Conservation (phyloP, 169 alveolate species). For the Besnoitia besnoiti region DNA sequence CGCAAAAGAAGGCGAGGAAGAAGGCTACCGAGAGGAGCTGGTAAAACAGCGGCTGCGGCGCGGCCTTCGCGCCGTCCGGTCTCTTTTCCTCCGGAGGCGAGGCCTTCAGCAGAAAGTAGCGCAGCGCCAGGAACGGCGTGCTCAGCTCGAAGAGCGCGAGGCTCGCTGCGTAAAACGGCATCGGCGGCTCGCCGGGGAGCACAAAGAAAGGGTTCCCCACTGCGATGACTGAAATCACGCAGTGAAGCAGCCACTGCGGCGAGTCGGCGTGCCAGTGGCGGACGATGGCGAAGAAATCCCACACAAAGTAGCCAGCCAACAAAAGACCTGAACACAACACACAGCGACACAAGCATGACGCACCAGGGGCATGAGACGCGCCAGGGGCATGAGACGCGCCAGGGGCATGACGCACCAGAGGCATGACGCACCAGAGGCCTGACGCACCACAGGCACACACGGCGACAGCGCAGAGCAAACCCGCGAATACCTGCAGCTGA, state of each 20-base stretch:
- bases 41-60: not conserved
- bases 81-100: not conserved
- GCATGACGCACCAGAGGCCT: not conserved
- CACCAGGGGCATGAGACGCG: not conserved
- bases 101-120: slow-evolving; percentile 41
- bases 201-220: not conserved
- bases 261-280: slow-evolving; percentile 3
- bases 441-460: not conserved
- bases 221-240: not conserved
- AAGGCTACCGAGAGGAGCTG: not conserved
- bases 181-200: slow-evolving; percentile 17
- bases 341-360: not conserved
- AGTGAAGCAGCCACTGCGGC: slow-evolving; percentile 51
- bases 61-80: not conserved
- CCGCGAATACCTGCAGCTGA: too few species aligned
- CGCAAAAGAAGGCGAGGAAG: not conserved
- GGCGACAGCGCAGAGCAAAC: not conserved
- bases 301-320: slow-evolving; percentile 33
- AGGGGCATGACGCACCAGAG: not conserved
- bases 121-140: slow-evolving; percentile 44
- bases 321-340: not conserved
- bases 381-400: not conserved
- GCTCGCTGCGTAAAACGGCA: slow-evolving; percentile 26
- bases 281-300: slow-evolving; percentile 17
- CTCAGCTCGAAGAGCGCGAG: slow-evolving; percentile 39